Conservation (phyloP, 208 protist species). For the Acanthamoeba triangularis region DNA sequence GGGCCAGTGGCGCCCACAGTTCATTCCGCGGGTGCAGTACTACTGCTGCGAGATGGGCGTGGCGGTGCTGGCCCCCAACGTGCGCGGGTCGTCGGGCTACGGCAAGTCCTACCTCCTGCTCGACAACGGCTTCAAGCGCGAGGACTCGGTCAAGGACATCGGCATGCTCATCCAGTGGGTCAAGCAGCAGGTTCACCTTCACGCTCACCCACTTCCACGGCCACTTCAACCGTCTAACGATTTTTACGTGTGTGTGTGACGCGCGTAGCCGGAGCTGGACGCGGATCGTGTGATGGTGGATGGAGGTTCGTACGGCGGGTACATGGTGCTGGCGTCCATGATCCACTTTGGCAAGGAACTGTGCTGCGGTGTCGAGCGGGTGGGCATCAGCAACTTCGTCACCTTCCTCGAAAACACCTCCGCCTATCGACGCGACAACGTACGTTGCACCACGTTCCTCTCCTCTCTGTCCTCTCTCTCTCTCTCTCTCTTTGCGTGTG, state of each 20-base stretch:
- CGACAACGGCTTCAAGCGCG: constrained; percentile 53
- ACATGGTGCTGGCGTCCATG: constrained; percentile 69
- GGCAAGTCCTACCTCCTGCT: constrained; percentile 65
- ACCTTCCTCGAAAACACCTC: constrained; percentile 69
- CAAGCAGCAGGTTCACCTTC: neutral
- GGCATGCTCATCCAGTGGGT: constrained; percentile 61
- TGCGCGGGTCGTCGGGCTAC: constrained; percentile 55
- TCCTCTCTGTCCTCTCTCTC: neutral
- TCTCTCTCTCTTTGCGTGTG: neutral
- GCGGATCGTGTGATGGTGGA: constrained; percentile 30
- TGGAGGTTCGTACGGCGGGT: constrained; percentile 39
- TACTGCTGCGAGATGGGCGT: constrained; percentile 66
- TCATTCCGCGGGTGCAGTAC: constrained; percentile 47
- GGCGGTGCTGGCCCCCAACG: constrained; percentile 63
- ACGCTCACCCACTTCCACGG: neutral
- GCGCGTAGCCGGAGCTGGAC: constrained; percentile 11
- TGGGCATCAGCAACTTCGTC: constrained; percentile 69
- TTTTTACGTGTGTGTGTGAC: neutral
- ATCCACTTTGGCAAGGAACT: constrained; percentile 41
- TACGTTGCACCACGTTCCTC: neutral
- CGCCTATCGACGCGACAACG: constrained; percentile 60
- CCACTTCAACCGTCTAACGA: neutral
- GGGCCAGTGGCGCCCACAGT: constrained; percentile 2
- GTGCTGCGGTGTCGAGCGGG: neutral
- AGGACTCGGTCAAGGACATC: constrained; percentile 64